Evolutionary conservation across 345 rosid genomes (phyloP), one percentile per base, ranked within the genome.

Genomic region (Carallia pectinifolia): DNA sequence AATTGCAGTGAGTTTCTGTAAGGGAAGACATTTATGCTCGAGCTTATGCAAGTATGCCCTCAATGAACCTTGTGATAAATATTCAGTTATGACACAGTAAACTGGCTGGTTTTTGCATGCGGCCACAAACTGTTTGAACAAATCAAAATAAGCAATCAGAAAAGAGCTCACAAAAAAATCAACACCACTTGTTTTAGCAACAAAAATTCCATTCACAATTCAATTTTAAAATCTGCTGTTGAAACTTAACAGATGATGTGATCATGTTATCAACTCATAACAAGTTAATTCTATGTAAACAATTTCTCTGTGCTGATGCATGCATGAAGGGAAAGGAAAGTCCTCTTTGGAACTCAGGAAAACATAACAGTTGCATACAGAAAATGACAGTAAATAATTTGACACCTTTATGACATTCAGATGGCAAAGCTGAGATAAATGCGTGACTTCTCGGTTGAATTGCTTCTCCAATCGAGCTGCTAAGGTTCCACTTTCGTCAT

Each of bases 21-120:
- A 69, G 38, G 98, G 82, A 71, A 96, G 87, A 12, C 84, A 64
- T 77, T 84, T 89, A 54, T 82, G 83, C 81, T 96, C 98, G 47
- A 90, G 96, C 85, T 89, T 96, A 83, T 90, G 99, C 81, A 96
- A 81, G 82, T 77, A 89, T 36, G 96, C 91, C 82, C 99, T 87
- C 77, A 96, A 81, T 23, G 96, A 88, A 38, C 96, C 96, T 33
- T 88, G 85, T 4, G 88, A 75, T 71, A 90, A 73, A 80, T 90
- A 90, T 80, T 90, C 93, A 1, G 89, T 88, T 75, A 90, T 81
- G 66, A 88, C 82, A 75, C 90, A 88, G 71, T 83, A 88, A 34
- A 86, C 92, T 1, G 90, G 87, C 53, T 92, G 86, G 63, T 78
- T 90, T 77, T 86, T 90, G 73, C 90, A 83, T 29, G 93, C 96